phyloP scores from a whole-genome alignment of 345 rosid species.

The Punica granatum region DNA sequence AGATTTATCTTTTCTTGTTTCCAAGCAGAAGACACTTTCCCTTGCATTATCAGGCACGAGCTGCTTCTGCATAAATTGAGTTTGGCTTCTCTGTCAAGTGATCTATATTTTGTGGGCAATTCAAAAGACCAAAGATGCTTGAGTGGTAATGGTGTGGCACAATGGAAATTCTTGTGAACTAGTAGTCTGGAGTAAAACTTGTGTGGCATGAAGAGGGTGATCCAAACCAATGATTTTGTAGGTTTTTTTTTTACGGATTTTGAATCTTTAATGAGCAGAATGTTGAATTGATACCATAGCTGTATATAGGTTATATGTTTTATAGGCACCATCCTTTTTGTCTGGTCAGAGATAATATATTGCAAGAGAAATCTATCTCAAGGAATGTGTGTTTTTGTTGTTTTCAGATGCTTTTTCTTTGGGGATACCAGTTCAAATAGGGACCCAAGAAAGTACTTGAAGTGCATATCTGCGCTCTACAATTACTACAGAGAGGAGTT shows the following conservation, averaged over 20 bases:
- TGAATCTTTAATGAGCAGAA: neutral
- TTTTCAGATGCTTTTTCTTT: conserved; percentile 63
- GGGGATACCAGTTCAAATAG: conserved; percentile 87
- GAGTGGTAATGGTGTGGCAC: neutral
- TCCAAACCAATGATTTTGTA: no score
- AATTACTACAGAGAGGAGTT: conserved; percentile 54
- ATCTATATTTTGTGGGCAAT: neutral
- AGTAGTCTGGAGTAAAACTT: no score
- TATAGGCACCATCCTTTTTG: neutral
- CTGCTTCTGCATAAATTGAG: neutral
- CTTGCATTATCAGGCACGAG: neutral
- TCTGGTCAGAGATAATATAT: neutral
- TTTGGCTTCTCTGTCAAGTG: neutral
- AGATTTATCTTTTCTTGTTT: neutral
- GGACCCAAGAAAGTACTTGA: conserved; percentile 68
- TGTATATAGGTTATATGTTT: neutral
- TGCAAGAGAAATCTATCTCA: neutral
- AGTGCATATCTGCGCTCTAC: conserved; percentile 42
- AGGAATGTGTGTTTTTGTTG: conserved; percentile 6
- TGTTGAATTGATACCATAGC: neutral
- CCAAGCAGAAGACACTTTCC: neutral
- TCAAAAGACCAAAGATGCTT: neutral
- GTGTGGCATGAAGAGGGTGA: no score
- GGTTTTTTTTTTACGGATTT: neutral
- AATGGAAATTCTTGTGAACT: no score